Base-by-base conservation (phyloP, 352 stramenopile species). In the Thalassiosira gravida region DNA sequence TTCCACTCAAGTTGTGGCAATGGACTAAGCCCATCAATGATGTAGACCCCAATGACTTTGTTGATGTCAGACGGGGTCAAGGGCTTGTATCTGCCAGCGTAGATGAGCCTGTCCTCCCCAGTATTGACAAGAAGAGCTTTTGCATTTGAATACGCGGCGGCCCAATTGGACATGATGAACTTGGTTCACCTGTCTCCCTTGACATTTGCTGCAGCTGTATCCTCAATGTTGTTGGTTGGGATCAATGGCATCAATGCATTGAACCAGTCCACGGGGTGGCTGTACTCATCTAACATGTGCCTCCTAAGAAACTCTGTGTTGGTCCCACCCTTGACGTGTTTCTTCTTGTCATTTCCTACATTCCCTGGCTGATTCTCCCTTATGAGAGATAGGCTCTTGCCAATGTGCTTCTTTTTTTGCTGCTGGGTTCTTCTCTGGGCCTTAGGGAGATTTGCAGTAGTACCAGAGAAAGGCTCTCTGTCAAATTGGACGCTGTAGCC, bases 21-120 rank as follows among this genome's bases (percentile, higher is more conserved):
- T 25, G 75, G 75, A 69, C 25, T 52, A 32, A 83, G 27, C 0
- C 75, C 75, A 72, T 83, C 63, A 14, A 83, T 64, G 24, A 79
- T 69, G 16, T 71, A 68, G 16, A 66, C 32, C 7, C 55, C 55
- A 37, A 75, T 11, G 7, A 61, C 50, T 18, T 59, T 30, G 13
- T 37, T 13, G 3, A 64, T 67, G 24, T 68, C 67, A 13, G 39
- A 30, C 24, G 39, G 32, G 1, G 42, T 70, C 30, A 83, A 69
- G 11, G 44, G 35, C 9, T 32, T 46, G 29, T 62, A 67, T 58
- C 67, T 66, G 0, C 66, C 66, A 30, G 20, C 44, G 32, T 27
- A 77, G 55, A 77, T 77, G 42, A 63, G 24, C 2, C 67, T 29
- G 0, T 49, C n/a, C 47, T 77, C 30, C 37, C 74, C 74, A 20